These are phyloP conservation scores for Penicillium thymicola DNA, from an alignment of 2,329 filamentous ascomycete genomes.

Conservation along the genomic window DNA sequence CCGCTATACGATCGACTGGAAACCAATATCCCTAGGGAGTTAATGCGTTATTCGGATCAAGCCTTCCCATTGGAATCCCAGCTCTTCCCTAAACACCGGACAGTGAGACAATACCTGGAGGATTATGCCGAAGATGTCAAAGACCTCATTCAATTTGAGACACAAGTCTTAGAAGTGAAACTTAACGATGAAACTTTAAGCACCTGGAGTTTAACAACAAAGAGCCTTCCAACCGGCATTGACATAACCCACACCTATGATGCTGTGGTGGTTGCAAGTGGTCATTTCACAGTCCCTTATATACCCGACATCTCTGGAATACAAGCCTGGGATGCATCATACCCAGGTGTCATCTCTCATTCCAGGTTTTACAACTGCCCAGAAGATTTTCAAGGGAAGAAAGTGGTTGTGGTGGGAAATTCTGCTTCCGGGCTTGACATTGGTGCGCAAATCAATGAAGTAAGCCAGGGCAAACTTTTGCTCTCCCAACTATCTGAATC, in stretches of 20 bases:
- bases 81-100: slow-evolving; percentile 70
- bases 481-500: slow-evolving; percentile 57
- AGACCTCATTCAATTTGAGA: slow-evolving; percentile 65
- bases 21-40: slow-evolving; percentile 76
- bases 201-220: slow-evolving; percentile 61
- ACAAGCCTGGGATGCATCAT: slow-evolving; percentile 54
- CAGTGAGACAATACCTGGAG: slow-evolving; percentile 71
- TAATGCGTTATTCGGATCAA: slow-evolving; percentile 78
- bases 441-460: slow-evolving; percentile 66
- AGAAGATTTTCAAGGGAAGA: slow-evolving; percentile 62
- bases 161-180: slow-evolving; percentile 63
- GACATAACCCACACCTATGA: slow-evolving; percentile 58
- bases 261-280: slow-evolving; percentile 71
- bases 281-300: slow-evolving; percentile 69
- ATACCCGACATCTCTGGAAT: slow-evolving; percentile 64
- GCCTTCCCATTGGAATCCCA: slow-evolving; percentile 62
- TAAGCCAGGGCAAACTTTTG: slow-evolving; percentile 61
- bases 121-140: slow-evolving; percentile 67
- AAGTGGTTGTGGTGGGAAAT: slow-evolving; percentile 80
- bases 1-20: slow-evolving; percentile 80
- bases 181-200: slow-evolving; percentile 34
- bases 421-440: slow-evolving; percentile 83
- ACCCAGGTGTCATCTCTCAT: slow-evolving; percentile 64
- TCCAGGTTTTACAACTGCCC: slow-evolving; percentile 76
- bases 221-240: slow-evolving; percentile 47